Percentiles rank a stretch among this genome's conserved stretches.
Conservation (phyloP, 192 early-diverging fungal genomes). For the Coemansia sp. region DNA sequence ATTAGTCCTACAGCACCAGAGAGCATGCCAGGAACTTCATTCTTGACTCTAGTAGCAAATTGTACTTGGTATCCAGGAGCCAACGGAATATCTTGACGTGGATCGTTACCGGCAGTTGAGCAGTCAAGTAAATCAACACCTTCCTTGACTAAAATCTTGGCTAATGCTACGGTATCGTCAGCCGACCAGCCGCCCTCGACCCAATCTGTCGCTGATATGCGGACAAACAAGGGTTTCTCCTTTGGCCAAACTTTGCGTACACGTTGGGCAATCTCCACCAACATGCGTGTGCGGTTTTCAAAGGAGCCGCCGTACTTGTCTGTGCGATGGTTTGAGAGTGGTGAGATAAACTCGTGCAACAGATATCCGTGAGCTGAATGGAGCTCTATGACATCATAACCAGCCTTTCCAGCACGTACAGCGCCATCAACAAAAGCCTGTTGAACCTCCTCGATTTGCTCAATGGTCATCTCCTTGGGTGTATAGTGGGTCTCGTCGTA, state of each 20-base stretch:
- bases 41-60: slow-evolving; percentile 55
- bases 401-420: slow-evolving; percentile 68
- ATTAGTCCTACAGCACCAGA: slow-evolving; percentile 65
- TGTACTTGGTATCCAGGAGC: slow-evolving; percentile 55
- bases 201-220: slow-evolving; percentile 55
- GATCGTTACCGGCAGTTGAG: slow-evolving; percentile 65
- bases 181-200: slow-evolving; percentile 53
- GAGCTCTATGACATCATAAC: slow-evolving; percentile 85
- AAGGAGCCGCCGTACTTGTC: slow-evolving; percentile 90
- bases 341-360: slow-evolving; percentile 72
- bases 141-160: slow-evolving; percentile 47
- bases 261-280: slow-evolving; percentile 60
- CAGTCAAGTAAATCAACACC: slow-evolving; percentile 76
- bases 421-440: slow-evolving; percentile 65
- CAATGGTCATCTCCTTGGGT: slow-evolving; percentile 57
- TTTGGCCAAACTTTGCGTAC: slow-evolving; percentile 71
- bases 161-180: slow-evolving; percentile 63
- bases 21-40: slow-evolving; percentile 47
- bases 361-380: slow-evolving; percentile 92
- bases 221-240: slow-evolving; percentile 80
- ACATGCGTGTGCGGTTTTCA: slow-evolving; percentile 79
- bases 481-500: slow-evolving; percentile 22
- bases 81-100: slow-evolving; percentile 34
- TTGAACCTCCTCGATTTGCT: slow-evolving; percentile 64
- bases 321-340: slow-evolving; percentile 77